These are phyloP conservation scores for Jaltomata sinuosa DNA, from an alignment of 257 asterid species.

Conservation along the genomic window DNA sequence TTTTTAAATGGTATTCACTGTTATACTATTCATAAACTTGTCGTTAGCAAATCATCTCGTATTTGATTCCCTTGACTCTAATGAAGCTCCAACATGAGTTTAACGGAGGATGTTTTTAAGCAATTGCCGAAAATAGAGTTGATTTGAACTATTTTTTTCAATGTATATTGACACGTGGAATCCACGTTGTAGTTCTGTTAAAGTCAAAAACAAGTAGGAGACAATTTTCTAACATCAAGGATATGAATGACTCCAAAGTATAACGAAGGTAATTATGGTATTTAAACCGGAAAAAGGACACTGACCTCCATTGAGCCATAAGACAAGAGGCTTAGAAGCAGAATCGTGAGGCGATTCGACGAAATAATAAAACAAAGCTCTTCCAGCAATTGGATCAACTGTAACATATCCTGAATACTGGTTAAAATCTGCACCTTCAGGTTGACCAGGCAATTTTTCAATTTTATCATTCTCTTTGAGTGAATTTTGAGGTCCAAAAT, in stretches of 20 bases:
- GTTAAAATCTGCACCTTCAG: conserved; percentile 26
- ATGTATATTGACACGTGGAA: not conserved
- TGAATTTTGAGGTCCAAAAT: not conserved
- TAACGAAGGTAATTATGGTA: not conserved
- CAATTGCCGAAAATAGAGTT: not conserved
- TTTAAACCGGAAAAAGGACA: not conserved
- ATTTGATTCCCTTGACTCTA: not conserved
- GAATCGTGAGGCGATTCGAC: conserved; percentile 32
- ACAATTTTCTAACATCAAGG: not conserved
- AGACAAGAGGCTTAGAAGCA: conserved; percentile 26
- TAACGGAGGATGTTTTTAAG: not conserved
- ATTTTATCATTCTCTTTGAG: conserved; percentile 5
- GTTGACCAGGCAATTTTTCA: conserved; percentile 29
- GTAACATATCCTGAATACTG: conserved; percentile 51
- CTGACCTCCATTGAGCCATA: conserved; percentile 55
- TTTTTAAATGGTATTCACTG: not conserved
- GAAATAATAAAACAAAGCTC: conserved; percentile 40
- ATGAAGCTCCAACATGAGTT: no score
- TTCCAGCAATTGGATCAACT: conserved; percentile 25
- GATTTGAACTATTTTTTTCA: not conserved
- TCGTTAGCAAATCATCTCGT: not conserved
- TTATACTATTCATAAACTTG: not conserved
- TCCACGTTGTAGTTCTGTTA: not conserved
- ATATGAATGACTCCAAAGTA: not conserved
- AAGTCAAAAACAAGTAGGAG: not conserved